A percentile compares a stretch with the other conserved stretches of the same genome.
Evolutionary conservation across 2,329 filamentous ascomycete genomes (phyloP).

Genomic region (Penicillium sp.): DNA sequence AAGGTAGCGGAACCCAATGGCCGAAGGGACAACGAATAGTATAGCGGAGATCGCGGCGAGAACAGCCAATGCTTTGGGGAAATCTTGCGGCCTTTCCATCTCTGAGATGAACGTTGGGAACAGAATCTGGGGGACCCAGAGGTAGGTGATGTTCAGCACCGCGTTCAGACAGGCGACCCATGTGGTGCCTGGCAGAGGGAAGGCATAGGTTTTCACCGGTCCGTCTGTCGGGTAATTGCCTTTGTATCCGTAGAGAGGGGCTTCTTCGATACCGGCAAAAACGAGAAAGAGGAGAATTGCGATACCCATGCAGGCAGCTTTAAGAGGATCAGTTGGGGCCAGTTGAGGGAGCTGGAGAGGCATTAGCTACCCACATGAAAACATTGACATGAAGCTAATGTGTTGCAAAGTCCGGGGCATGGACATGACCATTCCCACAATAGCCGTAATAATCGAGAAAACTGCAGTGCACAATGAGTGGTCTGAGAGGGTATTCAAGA

Average conservation of each 20-base stretch:
- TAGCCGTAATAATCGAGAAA: slow-evolving; percentile 47
- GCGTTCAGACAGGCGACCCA: slow-evolving; percentile 52
- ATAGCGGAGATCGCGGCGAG: slow-evolving; percentile 46
- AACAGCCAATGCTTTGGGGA: slow-evolving; percentile 51
- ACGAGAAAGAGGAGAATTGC: slow-evolving; percentile 52
- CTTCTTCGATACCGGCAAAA: slow-evolving; percentile 48
- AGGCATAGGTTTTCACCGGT: slow-evolving; percentile 48
- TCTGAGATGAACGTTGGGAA: slow-evolving; percentile 54
- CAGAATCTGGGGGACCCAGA: slow-evolving; percentile 53
- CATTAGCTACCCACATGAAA: slow-evolving; percentile 33
- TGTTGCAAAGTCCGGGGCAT: slow-evolving; percentile 47
- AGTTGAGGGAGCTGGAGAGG: no score
- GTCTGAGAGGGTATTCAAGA: slow-evolving; percentile 50
- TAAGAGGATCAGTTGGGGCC: background rate
- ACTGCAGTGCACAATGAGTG: slow-evolving; percentile 51
- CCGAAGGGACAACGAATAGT: slow-evolving; percentile 51
- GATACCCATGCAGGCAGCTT: slow-evolving; percentile 48
- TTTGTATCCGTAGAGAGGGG: slow-evolving; percentile 47
- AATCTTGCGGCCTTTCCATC: slow-evolving; percentile 51
- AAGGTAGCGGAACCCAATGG: slow-evolving; percentile 50
- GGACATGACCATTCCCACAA: slow-evolving; percentile 51
- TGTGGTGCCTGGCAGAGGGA: slow-evolving; percentile 47
- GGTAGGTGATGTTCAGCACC: slow-evolving; percentile 51
- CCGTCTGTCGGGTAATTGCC: slow-evolving; percentile 48
- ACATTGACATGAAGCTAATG: slow-evolving; percentile 53